Evolutionary conservation across 768 basidiomycete species (phyloP), one percentile per base, ranked within the genome.

Genomic region (Kwoniella sp.): DNA sequence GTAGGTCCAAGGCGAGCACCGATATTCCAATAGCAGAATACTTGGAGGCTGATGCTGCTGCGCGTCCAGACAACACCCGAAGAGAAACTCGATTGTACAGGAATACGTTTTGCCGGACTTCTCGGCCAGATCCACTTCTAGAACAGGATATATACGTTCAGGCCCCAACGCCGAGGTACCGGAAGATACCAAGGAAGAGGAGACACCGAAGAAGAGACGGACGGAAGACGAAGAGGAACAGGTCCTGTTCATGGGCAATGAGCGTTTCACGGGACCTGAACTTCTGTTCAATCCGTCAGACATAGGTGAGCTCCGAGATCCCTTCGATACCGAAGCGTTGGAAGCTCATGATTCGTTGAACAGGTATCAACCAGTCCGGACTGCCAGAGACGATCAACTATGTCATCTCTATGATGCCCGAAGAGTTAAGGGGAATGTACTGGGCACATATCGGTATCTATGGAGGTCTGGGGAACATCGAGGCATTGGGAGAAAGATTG

Each of bases 61-160:
- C 40, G 36, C 17, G 47, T 40, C 1, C 60, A 77, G 74, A 47
- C 44, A 55, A 57, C 82, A 85, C 70, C 84, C 85, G 19, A 85
- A 83, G 69, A 77, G 73, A 52, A 92, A 91, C 74, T 69, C 83
- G 9, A 89, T 94, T 54, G 85, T 91, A 27, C 89, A 88, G 76
- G 90, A 94, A 81, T 98, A 95, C 77, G 84, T 95, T 54, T 85
- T 97, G 46, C 94, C 94, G 27, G 92, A 96, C 82, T 85, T 91
- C 76, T 86, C 78, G n/a, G 70, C 80, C 0, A 60, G 48, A 1
- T 78, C 90, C 1, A 83, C 73, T 13, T 79, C 78, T 49, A 72
- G 72, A 27, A 74, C 73, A 29, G 83, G 83, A 19, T 81, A 80
- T 67, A 78, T 83, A 50, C 86, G 88, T 72, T 71, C 70, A 5